Base-by-base conservation (phyloP, 768 basidiomycete genomes). In the Suillus spraguei region DNA sequence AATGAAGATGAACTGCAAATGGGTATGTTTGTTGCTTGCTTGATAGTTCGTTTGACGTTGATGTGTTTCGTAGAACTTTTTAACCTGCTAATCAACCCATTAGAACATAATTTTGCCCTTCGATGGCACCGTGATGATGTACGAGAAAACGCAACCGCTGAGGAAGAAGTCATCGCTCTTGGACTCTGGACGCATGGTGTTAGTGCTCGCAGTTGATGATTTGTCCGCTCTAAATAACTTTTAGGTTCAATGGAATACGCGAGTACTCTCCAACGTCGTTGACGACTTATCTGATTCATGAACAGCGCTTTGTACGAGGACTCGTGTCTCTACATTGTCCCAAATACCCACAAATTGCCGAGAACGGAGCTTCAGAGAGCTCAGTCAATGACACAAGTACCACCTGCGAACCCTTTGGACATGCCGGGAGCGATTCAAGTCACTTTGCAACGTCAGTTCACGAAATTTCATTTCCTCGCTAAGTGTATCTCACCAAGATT, bases 241-340 rank as follows among this genome's bases (percentile, higher is more conserved):
- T 4, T 59, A 92, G 89, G 81, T 91, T 0, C 90, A 94, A 76
- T 93, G 90, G 90, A 93, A 92, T 69, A 87, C 89, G 90, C 90
- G 78, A 60, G 86, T 77, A 8, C 42, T 35, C n/a, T 13, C 13
- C 44, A 10, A 39, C 7, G 17, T 9, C n/a, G 41, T 56, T 7
- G 13, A 20, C 10, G 47, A 41, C 28, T 32, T 53, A 36, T 46
- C 63, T 38, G 59, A 32, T 49, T 50, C 39, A 17, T n/a, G 36
- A n/a, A 35, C 68, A 90, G 89, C 0, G 90, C 89, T 0, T 76
- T 93, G 36, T 87, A 88, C 65, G 78, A 81, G 46, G 91, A 92
- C 66, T 78, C 81, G 0, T 92, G 88, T 70, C 83, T 94, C 1
- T 90, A 81, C 69, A 76, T 92, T 59, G 88, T 92, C 36, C 92